phyloP scores from a whole-genome alignment of 306 rosid genomes.

The Medicago truncatula region DNA sequence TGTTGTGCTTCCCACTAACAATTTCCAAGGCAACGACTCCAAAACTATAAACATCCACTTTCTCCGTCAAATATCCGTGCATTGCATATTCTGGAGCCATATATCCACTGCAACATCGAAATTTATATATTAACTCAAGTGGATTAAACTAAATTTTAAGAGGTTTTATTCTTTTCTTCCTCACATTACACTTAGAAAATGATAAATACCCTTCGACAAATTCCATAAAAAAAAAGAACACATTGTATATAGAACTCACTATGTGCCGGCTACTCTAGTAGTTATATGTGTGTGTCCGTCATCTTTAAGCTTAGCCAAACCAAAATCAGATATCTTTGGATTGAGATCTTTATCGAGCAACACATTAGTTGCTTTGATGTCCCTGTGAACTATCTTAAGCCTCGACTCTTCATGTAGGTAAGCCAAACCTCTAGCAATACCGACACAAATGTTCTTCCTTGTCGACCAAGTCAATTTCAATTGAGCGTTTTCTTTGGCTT shows the following conservation, averaged over 20 bases:
- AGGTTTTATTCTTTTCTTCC: not conserved
- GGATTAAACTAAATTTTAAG: not conserved
- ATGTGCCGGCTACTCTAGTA: conserved; percentile 74
- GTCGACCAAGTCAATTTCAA: conserved; percentile 67
- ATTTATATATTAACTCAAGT: not conserved
- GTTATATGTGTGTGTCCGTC: conserved; percentile 72
- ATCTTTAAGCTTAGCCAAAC: conserved; percentile 79
- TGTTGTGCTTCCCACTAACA: conserved; percentile 67
- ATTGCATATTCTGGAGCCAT: conserved; percentile 72
- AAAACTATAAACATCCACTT: conserved; percentile 85
- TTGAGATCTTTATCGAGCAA: conserved; percentile 72
- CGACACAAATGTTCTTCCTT: conserved; percentile 68
- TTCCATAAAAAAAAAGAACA: not conserved
- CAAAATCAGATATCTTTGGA: conserved; percentile 78
- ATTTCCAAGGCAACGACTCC: conserved; percentile 78
- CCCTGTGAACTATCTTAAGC: conserved; percentile 79
- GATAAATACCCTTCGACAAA: not conserved
- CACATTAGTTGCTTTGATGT: conserved; percentile 80
- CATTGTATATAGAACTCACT: conserved; percentile 45
- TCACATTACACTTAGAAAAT: not conserved
- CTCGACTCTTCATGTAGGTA: conserved; percentile 86
- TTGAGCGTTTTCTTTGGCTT: conserved; percentile 40
- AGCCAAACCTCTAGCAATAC: conserved; percentile 76
- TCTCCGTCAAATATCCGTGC: conserved; percentile 76
- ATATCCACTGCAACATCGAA: conserved; percentile 52